Conservation (phyloP, 371 early-diverging fungal genomes). For the Mortierella sp. region DNA sequence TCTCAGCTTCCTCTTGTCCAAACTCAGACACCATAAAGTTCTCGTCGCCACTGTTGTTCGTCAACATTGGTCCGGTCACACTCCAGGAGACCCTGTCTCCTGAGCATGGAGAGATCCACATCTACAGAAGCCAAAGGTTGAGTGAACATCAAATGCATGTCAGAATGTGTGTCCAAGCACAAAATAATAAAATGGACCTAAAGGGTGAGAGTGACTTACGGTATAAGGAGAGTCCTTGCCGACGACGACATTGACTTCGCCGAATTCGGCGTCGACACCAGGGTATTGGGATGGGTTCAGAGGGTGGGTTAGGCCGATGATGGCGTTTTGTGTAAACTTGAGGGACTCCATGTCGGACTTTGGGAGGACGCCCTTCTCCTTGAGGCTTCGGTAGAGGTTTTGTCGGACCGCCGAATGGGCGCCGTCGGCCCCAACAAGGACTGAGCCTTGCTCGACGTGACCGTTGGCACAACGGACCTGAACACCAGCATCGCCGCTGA, state of each 20-base stretch:
- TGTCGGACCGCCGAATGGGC: slow-evolving; percentile 45
- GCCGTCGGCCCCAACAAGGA: slow-evolving; percentile 52
- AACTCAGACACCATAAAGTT: slow-evolving; percentile 44
- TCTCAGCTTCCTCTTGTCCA: slow-evolving; percentile 32
- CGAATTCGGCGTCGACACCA: slow-evolving; percentile 21
- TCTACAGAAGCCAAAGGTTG: background rate
- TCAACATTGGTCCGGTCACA: slow-evolving; percentile 27
- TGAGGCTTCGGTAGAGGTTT: slow-evolving; percentile 28
- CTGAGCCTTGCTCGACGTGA: slow-evolving; percentile 31
- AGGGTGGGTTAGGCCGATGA: slow-evolving; percentile 37
- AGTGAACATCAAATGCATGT: too few relatives aligned
- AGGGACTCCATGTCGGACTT: slow-evolving; percentile 38
- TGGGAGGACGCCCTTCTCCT: slow-evolving; percentile 29
- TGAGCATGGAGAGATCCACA: slow-evolving; percentile 37
- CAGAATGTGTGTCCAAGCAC: background rate
- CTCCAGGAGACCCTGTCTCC: slow-evolving; percentile 38
- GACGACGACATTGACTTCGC: slow-evolving; percentile 31
- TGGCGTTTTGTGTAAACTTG: slow-evolving; percentile 32
- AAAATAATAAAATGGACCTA: background rate
- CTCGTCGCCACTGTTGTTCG: background rate
- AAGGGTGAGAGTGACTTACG: background rate
- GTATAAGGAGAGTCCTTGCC: slow-evolving; percentile 42
- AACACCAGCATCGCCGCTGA: slow-evolving; percentile 36
- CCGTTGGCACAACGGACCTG: slow-evolving; percentile 52
- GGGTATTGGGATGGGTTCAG: slow-evolving; percentile 25